Evolutionary conservation across 371 early-diverging fungal species (phyloP).

Genomic region (Mucor saturninus): DNA sequence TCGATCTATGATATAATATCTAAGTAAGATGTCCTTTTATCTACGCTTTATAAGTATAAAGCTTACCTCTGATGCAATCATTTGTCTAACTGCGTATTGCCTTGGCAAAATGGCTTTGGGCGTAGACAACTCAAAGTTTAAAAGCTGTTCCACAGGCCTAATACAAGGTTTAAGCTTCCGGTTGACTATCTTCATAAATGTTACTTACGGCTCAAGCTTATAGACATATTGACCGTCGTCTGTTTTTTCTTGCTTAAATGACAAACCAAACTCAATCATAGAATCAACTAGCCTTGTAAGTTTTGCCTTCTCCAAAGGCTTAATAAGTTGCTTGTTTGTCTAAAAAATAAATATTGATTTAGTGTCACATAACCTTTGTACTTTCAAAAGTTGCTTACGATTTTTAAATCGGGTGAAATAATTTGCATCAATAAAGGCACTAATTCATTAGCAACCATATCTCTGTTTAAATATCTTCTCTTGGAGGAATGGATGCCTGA

Average conservation of each 20-base stretch:
- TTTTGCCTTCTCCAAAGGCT: constrained; percentile 65
- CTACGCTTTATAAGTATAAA: neutral
- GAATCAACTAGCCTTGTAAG: constrained; percentile 71
- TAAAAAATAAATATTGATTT: constrained; percentile 21
- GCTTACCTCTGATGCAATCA: constrained; percentile 80
- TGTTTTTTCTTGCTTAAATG: constrained; percentile 72
- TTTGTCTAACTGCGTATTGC: constrained; percentile 76
- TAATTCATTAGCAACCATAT: constrained; percentile 59
- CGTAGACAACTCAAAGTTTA: constrained; percentile 44
- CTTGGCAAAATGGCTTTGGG: constrained; percentile 56
- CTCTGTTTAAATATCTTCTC: constrained; percentile 54
- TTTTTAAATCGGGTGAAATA: constrained; percentile 75
- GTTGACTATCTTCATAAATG: no score
- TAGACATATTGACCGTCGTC: constrained; percentile 72
- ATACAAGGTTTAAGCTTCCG: neutral
- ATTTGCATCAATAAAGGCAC: constrained; percentile 74
- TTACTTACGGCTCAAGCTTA: constrained; percentile 80
- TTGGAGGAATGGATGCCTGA: constrained; percentile 55
- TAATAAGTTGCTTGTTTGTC: constrained; percentile 75
- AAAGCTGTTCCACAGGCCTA: constrained; percentile 66
- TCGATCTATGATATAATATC: constrained; percentile 53
- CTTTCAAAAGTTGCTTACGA: constrained; percentile 52
- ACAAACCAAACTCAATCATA: constrained; percentile 78
- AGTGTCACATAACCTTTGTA: neutral
- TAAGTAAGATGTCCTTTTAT: neutral